Conservation (phyloP, 2,329 filamentous ascomycete species). For the Drechslerella coelobrocha region DNA sequence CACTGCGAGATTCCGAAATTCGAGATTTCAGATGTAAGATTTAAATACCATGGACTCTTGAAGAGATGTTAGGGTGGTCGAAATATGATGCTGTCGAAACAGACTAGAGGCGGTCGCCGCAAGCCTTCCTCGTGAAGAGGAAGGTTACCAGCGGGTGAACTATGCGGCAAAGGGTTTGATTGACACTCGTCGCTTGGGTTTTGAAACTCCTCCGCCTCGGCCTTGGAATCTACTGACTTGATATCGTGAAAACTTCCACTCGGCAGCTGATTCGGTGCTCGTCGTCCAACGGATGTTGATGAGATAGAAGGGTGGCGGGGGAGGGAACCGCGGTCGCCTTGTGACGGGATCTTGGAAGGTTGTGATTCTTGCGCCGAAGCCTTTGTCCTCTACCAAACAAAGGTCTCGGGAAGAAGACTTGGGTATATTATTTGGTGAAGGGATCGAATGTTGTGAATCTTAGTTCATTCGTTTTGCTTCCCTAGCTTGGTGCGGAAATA, state of each 20-base stretch:
- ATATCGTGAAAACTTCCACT: conserved; percentile 33
- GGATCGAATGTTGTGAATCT: conserved; percentile 18
- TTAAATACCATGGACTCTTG: conserved; percentile 54
- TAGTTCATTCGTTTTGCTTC: conserved; percentile 12
- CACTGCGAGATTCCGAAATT: conserved; percentile 18
- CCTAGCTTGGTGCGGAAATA: background rate
- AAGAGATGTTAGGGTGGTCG: conserved; percentile 83
- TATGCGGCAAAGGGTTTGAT: conserved; percentile 93
- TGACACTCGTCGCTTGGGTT: conserved; percentile 48
- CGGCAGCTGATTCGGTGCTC: background rate
- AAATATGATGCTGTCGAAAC: conserved; percentile 88
- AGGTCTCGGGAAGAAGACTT: conserved; percentile 43
- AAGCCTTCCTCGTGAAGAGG: conserved; percentile 99
- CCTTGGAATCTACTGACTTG: conserved; percentile 29
- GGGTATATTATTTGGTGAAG: conserved; percentile 1
- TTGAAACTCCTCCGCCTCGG: conserved; percentile 46
- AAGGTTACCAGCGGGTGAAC: conserved; percentile 97
- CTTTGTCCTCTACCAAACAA: conserved; percentile 49
- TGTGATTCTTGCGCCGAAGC: conserved; percentile 41
- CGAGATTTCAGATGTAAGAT: conserved; percentile 53
- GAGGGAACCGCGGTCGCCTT: conserved; percentile 38
- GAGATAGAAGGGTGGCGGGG: conserved; percentile 15
- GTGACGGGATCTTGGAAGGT: conserved; percentile 49
- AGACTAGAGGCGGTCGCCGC: conserved; percentile 95
- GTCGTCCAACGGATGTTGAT: conserved; percentile 14